phyloP scores from a whole-genome alignment of 495 filamentous ascomycete species.

The Evansstolkia leycettana region DNA sequence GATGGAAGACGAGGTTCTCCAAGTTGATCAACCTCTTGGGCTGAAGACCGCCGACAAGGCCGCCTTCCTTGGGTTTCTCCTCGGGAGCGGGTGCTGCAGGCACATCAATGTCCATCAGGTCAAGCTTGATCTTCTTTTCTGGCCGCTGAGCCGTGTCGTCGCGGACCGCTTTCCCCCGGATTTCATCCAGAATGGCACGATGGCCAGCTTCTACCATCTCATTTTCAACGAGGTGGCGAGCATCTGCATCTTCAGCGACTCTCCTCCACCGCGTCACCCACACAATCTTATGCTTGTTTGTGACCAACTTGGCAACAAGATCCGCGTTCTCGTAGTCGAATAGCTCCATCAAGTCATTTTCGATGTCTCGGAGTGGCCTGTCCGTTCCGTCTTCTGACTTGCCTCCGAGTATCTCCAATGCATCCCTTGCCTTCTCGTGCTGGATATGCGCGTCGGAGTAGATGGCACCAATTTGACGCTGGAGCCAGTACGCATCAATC shows the following conservation, averaged over 20 bases:
- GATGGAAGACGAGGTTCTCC: slow-evolving; percentile 92
- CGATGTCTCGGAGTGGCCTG: slow-evolving; percentile 76
- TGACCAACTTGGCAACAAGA: slow-evolving; percentile 81
- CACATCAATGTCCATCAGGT: slow-evolving; percentile 84
- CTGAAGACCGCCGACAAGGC: slow-evolving; percentile 73
- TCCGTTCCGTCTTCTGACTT: slow-evolving; percentile 69
- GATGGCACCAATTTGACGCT: slow-evolving; percentile 76
- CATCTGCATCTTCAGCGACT: slow-evolving; percentile 68
- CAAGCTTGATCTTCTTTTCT: slow-evolving; percentile 70
- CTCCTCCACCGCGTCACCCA: slow-evolving; percentile 87
- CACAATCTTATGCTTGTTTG: slow-evolving; percentile 81
- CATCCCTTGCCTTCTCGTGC: slow-evolving; percentile 74
- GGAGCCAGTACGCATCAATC: slow-evolving; percentile 96
- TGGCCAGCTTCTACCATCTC: slow-evolving; percentile 87
- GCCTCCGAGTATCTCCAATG: slow-evolving; percentile 67
- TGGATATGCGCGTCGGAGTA: slow-evolving; percentile 86
- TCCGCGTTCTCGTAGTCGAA: slow-evolving; percentile 97
- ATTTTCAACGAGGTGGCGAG: slow-evolving; percentile 65
- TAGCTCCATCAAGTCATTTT: slow-evolving; percentile 96
- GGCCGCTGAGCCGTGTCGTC: slow-evolving; percentile 42
- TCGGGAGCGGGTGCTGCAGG: slow-evolving; percentile 43
- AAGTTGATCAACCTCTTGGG: slow-evolving; percentile 81
- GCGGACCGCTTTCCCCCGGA: slow-evolving; percentile 49
- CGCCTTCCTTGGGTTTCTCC: slow-evolving; percentile 46
- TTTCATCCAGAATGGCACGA: slow-evolving; percentile 74